Evolutionary conservation across 768 basidiomycete genomes (phyloP).

Genomic region (Tephrocybe sp.): DNA sequence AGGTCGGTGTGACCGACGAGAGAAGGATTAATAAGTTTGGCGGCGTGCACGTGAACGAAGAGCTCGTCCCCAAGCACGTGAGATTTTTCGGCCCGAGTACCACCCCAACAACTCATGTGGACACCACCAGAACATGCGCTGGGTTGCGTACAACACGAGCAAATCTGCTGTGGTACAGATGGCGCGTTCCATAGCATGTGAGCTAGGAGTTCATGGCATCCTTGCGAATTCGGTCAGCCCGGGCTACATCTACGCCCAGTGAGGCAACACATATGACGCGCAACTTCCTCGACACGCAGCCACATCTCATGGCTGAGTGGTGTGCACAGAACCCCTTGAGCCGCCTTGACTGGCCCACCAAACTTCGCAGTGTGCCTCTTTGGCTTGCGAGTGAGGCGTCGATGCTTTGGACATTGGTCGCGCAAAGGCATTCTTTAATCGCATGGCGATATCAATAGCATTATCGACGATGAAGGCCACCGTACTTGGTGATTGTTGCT

Average conservation of each 20-base stretch:
- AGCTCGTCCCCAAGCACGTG: too few relatives aligned
- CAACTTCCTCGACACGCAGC: conserved; percentile 51
- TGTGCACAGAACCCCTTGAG: conserved; percentile 59
- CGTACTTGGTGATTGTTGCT: conserved; percentile 11
- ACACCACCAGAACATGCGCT: conserved; percentile 50
- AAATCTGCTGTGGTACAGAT: conserved; percentile 82
- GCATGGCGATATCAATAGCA: conserved; percentile 6
- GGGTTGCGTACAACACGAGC: conserved; percentile 71
- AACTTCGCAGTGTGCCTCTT: conserved; percentile 60
- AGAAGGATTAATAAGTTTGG: too few relatives aligned
- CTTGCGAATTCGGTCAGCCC: conserved; percentile 73
- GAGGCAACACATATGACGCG: conserved; percentile 56
- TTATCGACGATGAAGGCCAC: conserved; percentile 21
- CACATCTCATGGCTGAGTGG: conserved; percentile 55
- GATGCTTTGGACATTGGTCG: conserved; percentile 15
- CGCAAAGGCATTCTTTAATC: not conserved
- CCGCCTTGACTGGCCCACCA: conserved; percentile 63
- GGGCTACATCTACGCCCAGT: conserved; percentile 70
- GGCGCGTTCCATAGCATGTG: conserved; percentile 74
- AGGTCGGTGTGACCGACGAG: too few relatives aligned
- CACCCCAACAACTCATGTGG: too few relatives aligned
- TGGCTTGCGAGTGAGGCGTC: conserved; percentile 73
- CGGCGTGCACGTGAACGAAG: too few relatives aligned
- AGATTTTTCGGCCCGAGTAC: too few relatives aligned
- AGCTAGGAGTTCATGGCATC: conserved; percentile 63